A percentile compares a stretch with the other conserved stretches of the same genome.
These are phyloP conservation scores for Penicillium longicatenatum DNA, from an alignment of 495 filamentous ascomycete genomes.

Conservation along the genomic window DNA sequence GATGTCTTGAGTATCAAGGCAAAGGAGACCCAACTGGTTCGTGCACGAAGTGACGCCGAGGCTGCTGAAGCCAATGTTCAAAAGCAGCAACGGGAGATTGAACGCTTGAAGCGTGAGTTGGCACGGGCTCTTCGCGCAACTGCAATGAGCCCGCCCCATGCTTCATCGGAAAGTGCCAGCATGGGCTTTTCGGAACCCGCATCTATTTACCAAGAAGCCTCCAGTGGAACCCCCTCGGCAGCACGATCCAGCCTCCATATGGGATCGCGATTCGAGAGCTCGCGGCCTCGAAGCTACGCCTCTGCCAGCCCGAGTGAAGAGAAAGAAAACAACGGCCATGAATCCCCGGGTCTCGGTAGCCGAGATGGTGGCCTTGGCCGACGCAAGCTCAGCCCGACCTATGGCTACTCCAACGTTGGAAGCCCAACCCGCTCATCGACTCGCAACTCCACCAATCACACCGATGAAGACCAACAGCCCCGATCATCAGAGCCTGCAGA, in stretches of 20 bases:
- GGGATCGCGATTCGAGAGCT: slow-evolving; percentile 41
- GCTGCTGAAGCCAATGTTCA: slow-evolving; percentile 80
- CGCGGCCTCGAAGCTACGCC: slow-evolving; percentile 63
- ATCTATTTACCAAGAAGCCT: slow-evolving; percentile 41
- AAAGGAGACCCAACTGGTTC: slow-evolving; percentile 95
- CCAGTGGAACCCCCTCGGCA: slow-evolving; percentile 27
- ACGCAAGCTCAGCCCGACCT: slow-evolving; percentile 49
- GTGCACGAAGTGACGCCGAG: slow-evolving; percentile 87
- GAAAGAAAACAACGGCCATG: slow-evolving; percentile 66
- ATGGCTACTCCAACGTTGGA: slow-evolving; percentile 54
- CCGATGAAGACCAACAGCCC: slow-evolving; percentile 39
- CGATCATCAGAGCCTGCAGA: slow-evolving; percentile 65
- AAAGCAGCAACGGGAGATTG: slow-evolving; percentile 83
- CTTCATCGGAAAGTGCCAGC: slow-evolving; percentile 34
- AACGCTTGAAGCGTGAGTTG: slow-evolving; percentile 83
- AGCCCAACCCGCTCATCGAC: slow-evolving; percentile 56
- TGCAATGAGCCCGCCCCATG: slow-evolving; percentile 42
- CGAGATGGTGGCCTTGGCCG: slow-evolving; percentile 41
- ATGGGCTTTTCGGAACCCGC: slow-evolving; percentile 37
- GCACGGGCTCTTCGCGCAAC: slow-evolving; percentile 48
- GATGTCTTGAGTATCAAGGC: slow-evolving; percentile 96
- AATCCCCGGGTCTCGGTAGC: slow-evolving; percentile 40
- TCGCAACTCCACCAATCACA: slow-evolving; percentile 36
- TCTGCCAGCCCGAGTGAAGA: slow-evolving; percentile 75
- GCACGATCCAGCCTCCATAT: slow-evolving; percentile 40